Evolutionary conservation across 225 moss, liverwort and hornwort species (phyloP), one percentile per base, ranked within the genome.

Genomic region (Physcomitrium patens): DNA sequence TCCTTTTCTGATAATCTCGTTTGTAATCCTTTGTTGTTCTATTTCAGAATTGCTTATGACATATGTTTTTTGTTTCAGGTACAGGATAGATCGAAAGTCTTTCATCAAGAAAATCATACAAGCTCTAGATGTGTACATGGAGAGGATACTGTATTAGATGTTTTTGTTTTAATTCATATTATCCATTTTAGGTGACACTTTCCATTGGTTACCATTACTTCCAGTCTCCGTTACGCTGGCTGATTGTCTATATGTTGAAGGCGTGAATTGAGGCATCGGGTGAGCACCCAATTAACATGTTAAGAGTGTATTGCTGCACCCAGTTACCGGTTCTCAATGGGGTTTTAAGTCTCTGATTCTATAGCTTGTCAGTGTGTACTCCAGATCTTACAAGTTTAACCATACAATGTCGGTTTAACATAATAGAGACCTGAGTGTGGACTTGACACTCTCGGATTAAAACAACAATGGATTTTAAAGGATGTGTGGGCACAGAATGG

Each of bases 21-120:
- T 70, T 70, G 54, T 63, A 65, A 17, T 8, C 37, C 47, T 53
- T 72, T 54, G 22, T 57, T 61, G 49, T 10, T 72, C 51, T 71
- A 42, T 69, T 79, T 57, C 73, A 73, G n/a, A 76, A 13, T 51
- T 16, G 6, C 23, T 62, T 58, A n/a, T 73, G 47, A 63, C 42
- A 14, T 15, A 41, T 68, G 16, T 67, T 49, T 67, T 19, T 46
- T 63, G 20, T 58, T 79, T 67, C 90, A 96, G 96, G 87, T 92
- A 96, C 73, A 89, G 96, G 68, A 91, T 97, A 85, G 81, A 97
- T 78, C 84, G 92, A 12, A 97, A 94, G 78, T 71, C 72, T 57
- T 87, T 93, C 63, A 79, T 97, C 47, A 76, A 69, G 70, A 94
- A 85, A 67, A 70, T 93, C 16, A 85, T 91, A 50, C 72, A 81